A percentile compares a stretch with the other conserved stretches of the same genome.
These are phyloP conservation scores for Cavenderia fasciculata DNA, from an alignment of 78 protist genomes.

Conservation along the genomic window DNA sequence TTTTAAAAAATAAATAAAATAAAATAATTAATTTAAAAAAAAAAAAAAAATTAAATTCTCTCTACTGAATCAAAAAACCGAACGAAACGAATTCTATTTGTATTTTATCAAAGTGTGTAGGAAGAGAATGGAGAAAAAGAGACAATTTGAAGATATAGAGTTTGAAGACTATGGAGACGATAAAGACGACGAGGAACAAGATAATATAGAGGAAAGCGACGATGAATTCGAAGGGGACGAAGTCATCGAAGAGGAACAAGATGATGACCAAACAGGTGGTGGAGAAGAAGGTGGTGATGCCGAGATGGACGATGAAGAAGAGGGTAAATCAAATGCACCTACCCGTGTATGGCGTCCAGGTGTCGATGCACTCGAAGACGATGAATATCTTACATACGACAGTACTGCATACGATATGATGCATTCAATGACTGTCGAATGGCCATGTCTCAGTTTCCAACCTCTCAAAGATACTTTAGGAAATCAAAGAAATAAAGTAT, in stretches of 20 bases:
- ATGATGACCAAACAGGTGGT: slow-evolving; percentile 6
- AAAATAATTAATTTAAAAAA: too few relatives aligned
- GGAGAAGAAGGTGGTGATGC: not conserved
- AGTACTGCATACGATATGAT: slow-evolving; percentile 91
- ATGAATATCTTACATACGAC: slow-evolving; percentile 83
- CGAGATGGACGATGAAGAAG: slow-evolving; percentile 37
- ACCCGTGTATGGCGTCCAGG: slow-evolving; percentile 55
- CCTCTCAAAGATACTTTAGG: slow-evolving; percentile 91
- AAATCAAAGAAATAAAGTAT: slow-evolving; percentile 46
- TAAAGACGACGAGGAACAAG: slow-evolving; percentile 43
- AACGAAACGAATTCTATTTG: too few relatives aligned
- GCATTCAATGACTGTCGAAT: slow-evolving; percentile 87
- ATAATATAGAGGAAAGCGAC: not conserved
- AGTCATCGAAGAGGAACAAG: not conserved
- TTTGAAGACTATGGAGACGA: slow-evolving; percentile 17
- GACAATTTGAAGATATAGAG: not conserved
- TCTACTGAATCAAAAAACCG: too few relatives aligned
- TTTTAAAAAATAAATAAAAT: too few relatives aligned
- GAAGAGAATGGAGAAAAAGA: slow-evolving; percentile 29
- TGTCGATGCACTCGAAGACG: slow-evolving; percentile 72
- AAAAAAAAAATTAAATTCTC: too few relatives aligned
- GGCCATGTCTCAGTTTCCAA: slow-evolving; percentile 95
- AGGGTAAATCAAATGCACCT: not conserved
- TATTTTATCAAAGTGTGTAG: too few relatives aligned
- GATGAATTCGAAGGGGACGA: slow-evolving; percentile 24